phyloP scores from a whole-genome alignment of 495 filamentous ascomycete species.

The Talaromyces trachyspermus region DNA sequence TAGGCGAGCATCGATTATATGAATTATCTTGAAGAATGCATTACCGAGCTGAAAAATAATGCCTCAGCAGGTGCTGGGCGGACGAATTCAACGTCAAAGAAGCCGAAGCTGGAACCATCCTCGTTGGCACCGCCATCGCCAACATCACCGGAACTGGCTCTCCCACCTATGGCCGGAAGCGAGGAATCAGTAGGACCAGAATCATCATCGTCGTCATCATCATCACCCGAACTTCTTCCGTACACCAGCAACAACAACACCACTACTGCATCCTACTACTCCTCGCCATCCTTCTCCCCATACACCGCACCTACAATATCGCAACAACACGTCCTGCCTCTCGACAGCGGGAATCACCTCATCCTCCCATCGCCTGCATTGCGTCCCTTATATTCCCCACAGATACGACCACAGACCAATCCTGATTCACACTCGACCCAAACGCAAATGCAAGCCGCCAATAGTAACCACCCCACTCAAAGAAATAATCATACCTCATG shows the following conservation, averaged over 20 bases:
- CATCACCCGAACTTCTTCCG: constrained; percentile 29
- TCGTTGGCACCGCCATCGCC: constrained; percentile 26
- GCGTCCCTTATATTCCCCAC: constrained; percentile 21
- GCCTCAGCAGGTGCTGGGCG: constrained; percentile 21
- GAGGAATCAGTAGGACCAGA: constrained; percentile 8
- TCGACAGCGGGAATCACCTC: constrained; percentile 25
- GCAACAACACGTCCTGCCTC: constrained; percentile 17
- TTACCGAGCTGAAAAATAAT: constrained; percentile 64
- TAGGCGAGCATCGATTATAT: constrained; percentile 96
- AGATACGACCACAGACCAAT: constrained; percentile 1
- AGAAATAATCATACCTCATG: neutral
- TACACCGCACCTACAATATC: constrained; percentile 6
- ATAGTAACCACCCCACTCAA: neutral
- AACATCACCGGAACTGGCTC: constrained; percentile 29
- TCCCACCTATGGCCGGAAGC: constrained; percentile 5
- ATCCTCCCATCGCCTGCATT: constrained; percentile 37
- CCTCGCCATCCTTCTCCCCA: constrained; percentile 34
- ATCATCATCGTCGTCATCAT: constrained; percentile 23
- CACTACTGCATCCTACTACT: constrained; percentile 18
- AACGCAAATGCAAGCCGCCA: no score
- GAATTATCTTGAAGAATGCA: constrained; percentile 86
- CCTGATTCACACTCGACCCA: no score
- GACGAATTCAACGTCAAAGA: neutral
- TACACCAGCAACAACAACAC: neutral
- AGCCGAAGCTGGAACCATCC: neutral